Evolutionary conservation across 805 yeast species (phyloP), one percentile per base, ranked within the genome.

Genomic region (Cyberlindnera mycetangii): DNA sequence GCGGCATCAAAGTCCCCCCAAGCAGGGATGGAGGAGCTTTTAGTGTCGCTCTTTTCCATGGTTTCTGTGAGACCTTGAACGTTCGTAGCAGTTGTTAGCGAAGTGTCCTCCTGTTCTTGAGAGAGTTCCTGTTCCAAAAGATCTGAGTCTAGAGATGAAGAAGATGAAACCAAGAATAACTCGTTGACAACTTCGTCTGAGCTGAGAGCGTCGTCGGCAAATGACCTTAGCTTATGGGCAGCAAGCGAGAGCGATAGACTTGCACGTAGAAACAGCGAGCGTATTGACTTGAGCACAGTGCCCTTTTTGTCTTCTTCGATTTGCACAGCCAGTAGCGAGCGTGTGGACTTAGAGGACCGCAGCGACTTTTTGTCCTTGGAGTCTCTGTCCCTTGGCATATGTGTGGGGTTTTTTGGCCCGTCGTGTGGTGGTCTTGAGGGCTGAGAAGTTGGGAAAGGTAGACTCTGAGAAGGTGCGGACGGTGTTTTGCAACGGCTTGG

Each of bases 181-280:
- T 75, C 78, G 39, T 71, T 74, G 1, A 74, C 66, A 1, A 69
- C 64, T 50, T 78, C 80, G 64, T 76, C 79, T 4, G 74, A 67
- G 16, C 69, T 66, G 32, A 76, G 66, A 3, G 69, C 70, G 17
- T 72, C 77, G 51, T 78, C 81, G 3, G 81, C 71, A 1, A 78
- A 48, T 7, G 68, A 56, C 44, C 67, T 68, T 20, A 79, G 49
- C 58, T 60, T 44, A 49, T 58, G 45, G 48, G 61, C 48, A 55
- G 70, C 50, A 40, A 61, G 48, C 34, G 72, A 65, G 56, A 75
- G 54, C 20, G 68, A 69, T 14, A 64, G 44, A 1, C 74, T 64
- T 8, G 77, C 54, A 42, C 65, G 70, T 44, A 67, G 62, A 35
- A 76, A 59, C 20, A 71, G 48, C 10, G 59, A 52, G 27, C 62